Evolutionary conservation across 257 asterid genomes (phyloP), one percentile per base, ranked within the genome.

Genomic region (Voacanga thouarsii): DNA sequence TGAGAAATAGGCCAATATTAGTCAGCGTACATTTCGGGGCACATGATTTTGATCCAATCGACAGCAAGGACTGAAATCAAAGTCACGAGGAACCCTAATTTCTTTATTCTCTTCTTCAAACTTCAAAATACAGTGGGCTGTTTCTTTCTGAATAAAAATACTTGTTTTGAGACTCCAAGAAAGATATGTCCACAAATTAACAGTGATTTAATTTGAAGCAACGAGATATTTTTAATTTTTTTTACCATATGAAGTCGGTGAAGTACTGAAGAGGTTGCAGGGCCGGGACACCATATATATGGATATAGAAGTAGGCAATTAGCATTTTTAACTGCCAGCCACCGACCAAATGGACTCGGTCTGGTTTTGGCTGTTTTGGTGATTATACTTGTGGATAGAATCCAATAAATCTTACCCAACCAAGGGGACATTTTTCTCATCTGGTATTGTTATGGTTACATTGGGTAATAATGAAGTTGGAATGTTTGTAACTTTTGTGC

Each of bases 1-100:
- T 50, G 50, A 51, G 71, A 79, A 81, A 85, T 80, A 61, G 9
- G 76, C 44, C 83, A 84, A 63, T 69, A 60, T 60, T 24, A 53
- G 28, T 82, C 90, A 86, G 95, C 90, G 86, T 87, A 87, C 88
- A 83, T 86, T 84, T 84, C 83, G 90, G 93, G 82, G 91, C 93
- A 90, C 96, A 86, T 87, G 96, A 86, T 75, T 70, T 80, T 81
- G 86, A 90, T 81, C 88, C 92, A 89, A 78, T 78, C 78, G 81
- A 88, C 90, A 89, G 90, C 89, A 79, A 86, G 57, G 90, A 85
- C 77, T 43, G 80, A 80, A 53, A 84, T 84, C 88, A 70, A 81
- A 64, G 86, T 83, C 87, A 72, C 84, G 84, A 82, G 77, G 77
- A 76, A 60, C 53, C 77, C 64, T 72, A 59, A 60, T 80, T 70